These are phyloP conservation scores for Phyllachora maydis DNA, from an alignment of 2,329 filamentous ascomycete genomes.

Conservation along the genomic window DNA sequence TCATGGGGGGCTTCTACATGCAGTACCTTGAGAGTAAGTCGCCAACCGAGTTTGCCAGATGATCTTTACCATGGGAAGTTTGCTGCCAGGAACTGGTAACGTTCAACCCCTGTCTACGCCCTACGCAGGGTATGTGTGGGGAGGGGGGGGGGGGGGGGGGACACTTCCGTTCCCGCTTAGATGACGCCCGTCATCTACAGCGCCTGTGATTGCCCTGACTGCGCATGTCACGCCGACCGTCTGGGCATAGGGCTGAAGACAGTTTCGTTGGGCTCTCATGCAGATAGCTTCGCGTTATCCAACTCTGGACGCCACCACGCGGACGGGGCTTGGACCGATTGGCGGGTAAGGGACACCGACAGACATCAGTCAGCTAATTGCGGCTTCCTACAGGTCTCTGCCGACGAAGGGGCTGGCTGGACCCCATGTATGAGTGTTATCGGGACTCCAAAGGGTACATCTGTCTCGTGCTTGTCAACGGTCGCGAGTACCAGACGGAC, in stretches of 20 bases:
- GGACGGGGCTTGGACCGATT: background rate
- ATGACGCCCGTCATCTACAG: too few relatives aligned
- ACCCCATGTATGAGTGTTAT: constrained; percentile 75
- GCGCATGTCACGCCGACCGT: too few relatives aligned
- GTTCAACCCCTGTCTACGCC: too few relatives aligned
- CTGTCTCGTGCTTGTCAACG: constrained; percentile 87
- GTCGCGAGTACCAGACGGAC: constrained; percentile 88
- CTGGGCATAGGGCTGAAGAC: constrained; percentile 9
- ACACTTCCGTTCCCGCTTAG: background rate
- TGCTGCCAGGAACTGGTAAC: too few relatives aligned
- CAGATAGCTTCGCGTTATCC: constrained; percentile 10
- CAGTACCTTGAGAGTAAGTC: constrained; percentile 58
- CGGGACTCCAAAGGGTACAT: constrained; percentile 56
- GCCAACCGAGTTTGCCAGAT: constrained; percentile 6
- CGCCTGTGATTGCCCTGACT: too few relatives aligned
- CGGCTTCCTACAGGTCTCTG: constrained; percentile 51
- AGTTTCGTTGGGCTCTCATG: constrained; percentile 14
- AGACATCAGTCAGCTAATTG: constrained; percentile 12
- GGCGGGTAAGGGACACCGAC: constrained; percentile 3
- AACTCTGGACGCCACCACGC: constrained; percentile 2
- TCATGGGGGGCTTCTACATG: constrained; percentile 47
- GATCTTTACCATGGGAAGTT: too few relatives aligned
- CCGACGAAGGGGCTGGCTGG: constrained; percentile 81
- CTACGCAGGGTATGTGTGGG: too few relatives aligned
- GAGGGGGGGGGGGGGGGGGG: background rate